Evolutionary conservation across 768 basidiomycete genomes (phyloP).

Genomic region (Suillus occidentalis): DNA sequence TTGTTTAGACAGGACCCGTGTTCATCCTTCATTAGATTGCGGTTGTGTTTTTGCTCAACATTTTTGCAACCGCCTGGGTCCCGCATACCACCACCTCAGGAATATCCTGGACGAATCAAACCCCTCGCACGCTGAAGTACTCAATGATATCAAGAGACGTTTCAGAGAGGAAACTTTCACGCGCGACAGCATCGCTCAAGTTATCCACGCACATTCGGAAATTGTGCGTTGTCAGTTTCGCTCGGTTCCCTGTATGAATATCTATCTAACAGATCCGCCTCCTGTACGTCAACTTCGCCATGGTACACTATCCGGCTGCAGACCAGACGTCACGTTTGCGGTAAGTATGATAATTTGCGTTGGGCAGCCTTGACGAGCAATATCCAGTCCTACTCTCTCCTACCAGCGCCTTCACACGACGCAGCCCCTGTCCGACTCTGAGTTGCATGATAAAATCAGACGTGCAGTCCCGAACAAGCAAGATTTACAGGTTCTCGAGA

Average conservation of each 20-base stretch:
- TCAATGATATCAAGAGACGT: conserved; percentile 92
- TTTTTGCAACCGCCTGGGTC: conserved; percentile 93
- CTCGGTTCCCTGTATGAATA: neutral
- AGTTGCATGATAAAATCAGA: conserved; percentile 85
- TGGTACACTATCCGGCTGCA: conserved; percentile 82
- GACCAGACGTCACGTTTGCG: conserved; percentile 56
- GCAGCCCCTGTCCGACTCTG: conserved; percentile 79
- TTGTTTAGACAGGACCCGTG: conserved; percentile 3
- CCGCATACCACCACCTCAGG: conserved; percentile 86
- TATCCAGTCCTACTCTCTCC: conserved; percentile 82
- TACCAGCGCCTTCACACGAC: conserved; percentile 92
- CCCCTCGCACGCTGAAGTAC: conserved; percentile 85
- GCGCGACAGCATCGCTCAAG: conserved; percentile 87
- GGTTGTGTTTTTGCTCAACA: conserved; percentile 99
- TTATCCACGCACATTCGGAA: conserved; percentile 86
- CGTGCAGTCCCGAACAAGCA: conserved; percentile 86
- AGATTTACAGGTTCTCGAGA: conserved; percentile 91
- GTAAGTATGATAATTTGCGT: conserved; percentile 44
- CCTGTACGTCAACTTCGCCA: conserved; percentile 97
- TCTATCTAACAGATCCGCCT: conserved; percentile 63
- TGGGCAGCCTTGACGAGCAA: neutral
- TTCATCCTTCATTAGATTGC: conserved; percentile 54
- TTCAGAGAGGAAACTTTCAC: conserved; percentile 99
- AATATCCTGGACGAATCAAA: conserved; percentile 89
- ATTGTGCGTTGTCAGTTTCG: conserved; percentile 50